phyloP scores from a whole-genome alignment of 805 yeast species.

The Starmerella stellata region DNA sequence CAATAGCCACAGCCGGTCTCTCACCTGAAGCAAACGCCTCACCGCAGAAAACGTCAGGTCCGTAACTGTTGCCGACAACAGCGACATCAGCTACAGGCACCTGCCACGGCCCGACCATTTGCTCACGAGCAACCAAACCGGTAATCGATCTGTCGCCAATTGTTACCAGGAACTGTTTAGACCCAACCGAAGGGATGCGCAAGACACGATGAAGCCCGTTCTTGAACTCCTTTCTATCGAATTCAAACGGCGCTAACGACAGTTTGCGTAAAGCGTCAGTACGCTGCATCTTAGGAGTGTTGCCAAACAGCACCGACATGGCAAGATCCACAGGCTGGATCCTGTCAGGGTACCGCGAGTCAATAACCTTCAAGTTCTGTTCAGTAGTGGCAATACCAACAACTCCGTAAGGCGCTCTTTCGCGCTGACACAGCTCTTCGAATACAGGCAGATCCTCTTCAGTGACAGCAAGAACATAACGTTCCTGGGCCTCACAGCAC shows the following conservation, averaged over 20 bases:
- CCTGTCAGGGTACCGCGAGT: slow-evolving; percentile 53
- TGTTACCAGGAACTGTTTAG: slow-evolving; percentile 86
- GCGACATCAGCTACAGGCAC: slow-evolving; percentile 97
- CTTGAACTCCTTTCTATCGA: slow-evolving; percentile 21
- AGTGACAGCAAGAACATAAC: slow-evolving; percentile 85
- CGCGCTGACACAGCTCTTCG: slow-evolving; percentile 71
- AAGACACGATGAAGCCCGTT: slow-evolving; percentile 71
- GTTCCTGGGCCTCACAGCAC: slow-evolving; percentile 99
- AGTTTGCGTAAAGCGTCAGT: slow-evolving; percentile 45
- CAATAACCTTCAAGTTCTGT: slow-evolving; percentile 64
- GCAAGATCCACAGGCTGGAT: slow-evolving; percentile 70
- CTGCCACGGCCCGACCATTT: slow-evolving; percentile 99
- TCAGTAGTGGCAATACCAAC: slow-evolving; percentile 89
- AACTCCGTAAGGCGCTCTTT: slow-evolving; percentile 89
- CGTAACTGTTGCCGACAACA: slow-evolving; percentile 80
- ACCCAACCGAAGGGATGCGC: slow-evolving; percentile 83
- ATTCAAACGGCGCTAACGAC: slow-evolving; percentile 24
- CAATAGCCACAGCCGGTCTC: slow-evolving; percentile 75
- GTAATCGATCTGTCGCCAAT: slow-evolving; percentile 97
- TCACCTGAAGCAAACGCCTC: slow-evolving; percentile 98
- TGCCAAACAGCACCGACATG: slow-evolving; percentile 87
- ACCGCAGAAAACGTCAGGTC: slow-evolving; percentile 66
- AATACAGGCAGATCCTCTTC: slow-evolving; percentile 57
- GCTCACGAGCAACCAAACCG: slow-evolving; percentile 92
- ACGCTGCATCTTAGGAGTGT: slow-evolving; percentile 90